Conservation (phyloP, 2,329 filamentous ascomycete genomes). For the Chrysoporthe puriensis region DNA sequence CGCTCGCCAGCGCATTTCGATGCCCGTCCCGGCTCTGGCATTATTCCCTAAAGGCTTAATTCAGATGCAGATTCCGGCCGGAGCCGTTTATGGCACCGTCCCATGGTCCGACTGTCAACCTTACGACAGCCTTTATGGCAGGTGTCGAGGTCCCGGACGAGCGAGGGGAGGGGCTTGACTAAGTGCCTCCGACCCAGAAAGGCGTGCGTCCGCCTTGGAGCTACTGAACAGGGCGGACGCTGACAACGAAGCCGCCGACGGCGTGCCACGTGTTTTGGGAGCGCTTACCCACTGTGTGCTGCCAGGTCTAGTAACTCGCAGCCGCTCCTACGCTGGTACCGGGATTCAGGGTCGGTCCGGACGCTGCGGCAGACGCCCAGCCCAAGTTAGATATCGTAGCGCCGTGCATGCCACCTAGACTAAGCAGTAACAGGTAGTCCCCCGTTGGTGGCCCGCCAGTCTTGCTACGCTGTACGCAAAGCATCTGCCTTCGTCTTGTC, state of each 20-base stretch:
- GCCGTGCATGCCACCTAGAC: slow-evolving; percentile 69
- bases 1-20: too few species aligned
- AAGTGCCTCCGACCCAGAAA: slow-evolving; percentile 33
- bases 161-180: slow-evolving; percentile 2
- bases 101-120: too few species aligned
- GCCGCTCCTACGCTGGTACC: slow-evolving; percentile 41
- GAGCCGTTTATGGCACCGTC: too few species aligned
- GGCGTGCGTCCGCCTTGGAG: slow-evolving; percentile 3
- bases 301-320: slow-evolving; percentile 33
- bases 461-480: slow-evolving; percentile 84
- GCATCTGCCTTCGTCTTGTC: slow-evolving; percentile 73
- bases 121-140: slow-evolving; percentile 1
- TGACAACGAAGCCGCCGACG: slow-evolving; percentile 33
- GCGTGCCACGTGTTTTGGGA: slow-evolving; percentile 23
- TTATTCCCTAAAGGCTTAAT: too few species aligned
- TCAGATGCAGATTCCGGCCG: too few species aligned
- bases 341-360: slow-evolving; percentile 62
- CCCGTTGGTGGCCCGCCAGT: slow-evolving; percentile 94
- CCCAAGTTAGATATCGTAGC: slow-evolving; percentile 59
- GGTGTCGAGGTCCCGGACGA: slow-evolving; percentile 11
- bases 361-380: slow-evolving; percentile 63
- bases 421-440: slow-evolving; percentile 88
- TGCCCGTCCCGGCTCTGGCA: too few species aligned
- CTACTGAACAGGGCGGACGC: slow-evolving; percentile 46
- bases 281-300: slow-evolving; percentile 23